phyloP scores from a whole-genome alignment of 176 grass and related monocot genomes.

The Poa annua region DNA sequence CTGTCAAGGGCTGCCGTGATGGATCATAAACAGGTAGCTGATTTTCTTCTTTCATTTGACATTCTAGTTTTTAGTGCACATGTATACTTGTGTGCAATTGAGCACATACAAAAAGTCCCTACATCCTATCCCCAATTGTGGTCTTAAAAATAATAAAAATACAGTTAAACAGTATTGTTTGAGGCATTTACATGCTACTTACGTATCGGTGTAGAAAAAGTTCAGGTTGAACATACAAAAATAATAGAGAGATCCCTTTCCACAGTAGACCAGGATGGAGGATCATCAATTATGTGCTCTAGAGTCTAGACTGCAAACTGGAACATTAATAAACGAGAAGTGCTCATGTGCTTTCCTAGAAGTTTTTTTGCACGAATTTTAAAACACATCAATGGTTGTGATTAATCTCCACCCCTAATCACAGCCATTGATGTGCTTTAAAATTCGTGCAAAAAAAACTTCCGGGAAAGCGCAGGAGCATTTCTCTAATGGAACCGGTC shows the following conservation, averaged over 20 bases:
- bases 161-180: background rate
- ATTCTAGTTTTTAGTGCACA: background rate
- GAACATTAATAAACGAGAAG: background rate
- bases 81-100: background rate
- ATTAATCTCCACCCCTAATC: too few species aligned
- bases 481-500: too few species aligned
- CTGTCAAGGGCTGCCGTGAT: background rate
- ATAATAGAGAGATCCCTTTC: background rate
- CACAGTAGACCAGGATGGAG: background rate
- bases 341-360: too few species aligned
- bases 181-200: background rate
- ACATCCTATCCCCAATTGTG: background rate
- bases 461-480: too few species aligned
- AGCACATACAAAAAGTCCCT: background rate
- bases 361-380: too few species aligned
- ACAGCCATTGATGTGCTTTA: too few species aligned
- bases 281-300: background rate
- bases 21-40: background rate
- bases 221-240: background rate
- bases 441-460: too few species aligned
- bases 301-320: background rate
- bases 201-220: background rate
- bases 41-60: background rate
- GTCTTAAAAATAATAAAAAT: background rate
- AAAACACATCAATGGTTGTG: too few species aligned